phyloP scores from a whole-genome alignment of 495 filamentous ascomycete genomes.

The Pyronema omphalodes region DNA sequence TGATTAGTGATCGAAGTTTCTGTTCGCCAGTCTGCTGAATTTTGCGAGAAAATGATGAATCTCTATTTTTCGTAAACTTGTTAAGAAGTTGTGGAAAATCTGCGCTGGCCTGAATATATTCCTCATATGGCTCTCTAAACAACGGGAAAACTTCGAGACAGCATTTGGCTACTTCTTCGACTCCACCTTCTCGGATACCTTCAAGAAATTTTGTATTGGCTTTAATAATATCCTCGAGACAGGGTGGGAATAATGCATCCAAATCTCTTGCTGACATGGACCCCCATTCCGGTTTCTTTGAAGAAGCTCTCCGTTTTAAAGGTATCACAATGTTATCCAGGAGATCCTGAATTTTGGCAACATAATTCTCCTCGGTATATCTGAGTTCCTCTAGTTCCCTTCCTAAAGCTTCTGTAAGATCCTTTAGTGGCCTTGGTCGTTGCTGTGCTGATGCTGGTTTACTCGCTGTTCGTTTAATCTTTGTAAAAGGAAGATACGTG shows the following conservation, averaged over 20 bases:
- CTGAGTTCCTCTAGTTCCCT: constrained; percentile 82
- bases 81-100: constrained; percentile 66
- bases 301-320: constrained; percentile 7
- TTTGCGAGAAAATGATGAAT: constrained; percentile 60
- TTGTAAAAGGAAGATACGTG: constrained; percentile 73
- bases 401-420: constrained; percentile 65
- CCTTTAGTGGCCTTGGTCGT: constrained; percentile 51
- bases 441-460: constrained; percentile 60
- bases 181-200: constrained; percentile 56
- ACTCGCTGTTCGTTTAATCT: constrained; percentile 70
- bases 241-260: constrained; percentile 60
- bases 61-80: constrained; percentile 46
- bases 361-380: constrained; percentile 87
- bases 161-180: constrained; percentile 51
- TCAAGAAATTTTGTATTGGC: constrained; percentile 62
- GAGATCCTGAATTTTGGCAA: constrained; percentile 63
- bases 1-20: constrained; percentile 70
- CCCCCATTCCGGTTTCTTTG: constrained; percentile 44
- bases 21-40: constrained; percentile 81
- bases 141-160: constrained; percentile 50
- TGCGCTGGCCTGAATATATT: constrained; percentile 74
- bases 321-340: constrained; percentile 45
- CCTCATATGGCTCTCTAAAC: constrained; percentile 72
- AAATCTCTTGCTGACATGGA: constrained; percentile 53
- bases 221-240: constrained; percentile 54